These are phyloP conservation scores for Petasospora fabianii DNA, from an alignment of 1,139 yeast species.

Conservation along the genomic window DNA sequence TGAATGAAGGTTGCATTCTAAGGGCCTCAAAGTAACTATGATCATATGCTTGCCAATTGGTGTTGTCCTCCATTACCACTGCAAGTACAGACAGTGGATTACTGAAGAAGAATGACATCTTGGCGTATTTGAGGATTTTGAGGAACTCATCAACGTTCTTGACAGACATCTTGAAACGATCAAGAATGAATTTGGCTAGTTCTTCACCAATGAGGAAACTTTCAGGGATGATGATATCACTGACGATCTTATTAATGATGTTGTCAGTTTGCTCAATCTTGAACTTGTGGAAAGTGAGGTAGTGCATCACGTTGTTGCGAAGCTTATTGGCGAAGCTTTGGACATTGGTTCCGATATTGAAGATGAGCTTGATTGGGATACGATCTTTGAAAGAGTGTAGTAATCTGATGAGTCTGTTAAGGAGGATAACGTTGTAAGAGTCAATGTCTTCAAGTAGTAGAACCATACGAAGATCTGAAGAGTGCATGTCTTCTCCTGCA, in stretches of 20 bases:
- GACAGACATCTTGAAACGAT: conserved; percentile 19
- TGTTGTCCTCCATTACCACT: conserved; percentile 28
- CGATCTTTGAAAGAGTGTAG: conserved; percentile 16
- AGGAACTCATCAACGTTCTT: conserved; percentile 30
- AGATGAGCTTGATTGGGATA: conserved; percentile 26
- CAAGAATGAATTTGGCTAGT: conserved; percentile 17
- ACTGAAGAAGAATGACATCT: conserved; percentile 55
- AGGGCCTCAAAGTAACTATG: conserved; percentile 24
- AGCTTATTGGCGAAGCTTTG: conserved; percentile 18
- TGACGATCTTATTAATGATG: conserved; percentile 23
- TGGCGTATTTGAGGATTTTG: conserved; percentile 46
- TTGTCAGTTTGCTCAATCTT: conserved; percentile 25
- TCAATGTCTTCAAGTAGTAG: conserved; percentile 27
- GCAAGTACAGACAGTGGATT: conserved; percentile 44
- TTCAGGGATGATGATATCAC: conserved; percentile 21
- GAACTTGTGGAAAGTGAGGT: conserved; percentile 16
- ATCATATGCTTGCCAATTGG: conserved; percentile 8
- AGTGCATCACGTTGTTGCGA: conserved; percentile 15
- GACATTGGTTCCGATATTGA: conserved; percentile 24
- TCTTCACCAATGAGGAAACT: conserved; percentile 23
- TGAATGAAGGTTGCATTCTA: conserved; percentile 27
- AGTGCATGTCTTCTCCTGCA: conserved; percentile 5
- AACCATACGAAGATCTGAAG: conserved; percentile 21
- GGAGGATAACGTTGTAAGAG: conserved; percentile 22
- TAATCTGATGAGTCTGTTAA: conserved; percentile 21